Percentiles rank a stretch among this genome's conserved stretches.
These are phyloP conservation scores for Cicer yamashitae DNA, from an alignment of 306 rosid species.

Conservation along the genomic window DNA sequence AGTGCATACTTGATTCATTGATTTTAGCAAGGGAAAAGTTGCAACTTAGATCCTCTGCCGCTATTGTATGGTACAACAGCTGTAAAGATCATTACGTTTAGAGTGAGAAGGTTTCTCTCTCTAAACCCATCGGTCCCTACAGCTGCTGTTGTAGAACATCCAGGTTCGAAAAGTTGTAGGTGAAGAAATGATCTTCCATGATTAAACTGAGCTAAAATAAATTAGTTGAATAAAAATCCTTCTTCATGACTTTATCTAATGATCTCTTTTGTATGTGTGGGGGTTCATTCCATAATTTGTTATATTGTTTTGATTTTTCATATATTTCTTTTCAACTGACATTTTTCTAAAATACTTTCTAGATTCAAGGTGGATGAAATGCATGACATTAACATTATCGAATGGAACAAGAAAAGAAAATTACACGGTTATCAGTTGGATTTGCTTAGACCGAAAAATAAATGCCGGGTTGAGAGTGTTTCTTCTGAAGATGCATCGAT, in stretches of 20 bases:
- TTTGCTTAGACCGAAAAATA: conserved; percentile 66
- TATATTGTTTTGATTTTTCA: background rate
- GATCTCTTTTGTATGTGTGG: background rate
- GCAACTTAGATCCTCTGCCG: no score
- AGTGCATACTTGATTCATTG: background rate
- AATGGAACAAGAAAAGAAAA: conserved; percentile 74
- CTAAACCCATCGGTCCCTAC: no score
- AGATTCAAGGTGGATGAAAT: conserved; percentile 52
- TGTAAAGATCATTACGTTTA: no score
- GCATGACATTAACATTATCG: conserved; percentile 32
- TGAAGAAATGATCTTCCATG: background rate
- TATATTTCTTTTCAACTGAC: conserved; percentile 5
- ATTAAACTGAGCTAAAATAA: background rate
- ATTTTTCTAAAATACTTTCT: conserved; percentile 7
- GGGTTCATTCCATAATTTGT: background rate
- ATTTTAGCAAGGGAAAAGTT: background rate
- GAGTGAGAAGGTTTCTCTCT: no score
- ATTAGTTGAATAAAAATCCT: background rate
- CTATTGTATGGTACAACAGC: no score
- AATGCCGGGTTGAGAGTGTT: conserved; percentile 52
- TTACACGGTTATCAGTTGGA: conserved; percentile 60
- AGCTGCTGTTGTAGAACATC: no score
- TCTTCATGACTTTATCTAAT: background rate
- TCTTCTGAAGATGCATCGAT: conserved; percentile 45
- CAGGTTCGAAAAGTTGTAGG: background rate